phyloP scores from a whole-genome alignment of 352 stramenopile genomes.

The Phytophthora idaei region DNA sequence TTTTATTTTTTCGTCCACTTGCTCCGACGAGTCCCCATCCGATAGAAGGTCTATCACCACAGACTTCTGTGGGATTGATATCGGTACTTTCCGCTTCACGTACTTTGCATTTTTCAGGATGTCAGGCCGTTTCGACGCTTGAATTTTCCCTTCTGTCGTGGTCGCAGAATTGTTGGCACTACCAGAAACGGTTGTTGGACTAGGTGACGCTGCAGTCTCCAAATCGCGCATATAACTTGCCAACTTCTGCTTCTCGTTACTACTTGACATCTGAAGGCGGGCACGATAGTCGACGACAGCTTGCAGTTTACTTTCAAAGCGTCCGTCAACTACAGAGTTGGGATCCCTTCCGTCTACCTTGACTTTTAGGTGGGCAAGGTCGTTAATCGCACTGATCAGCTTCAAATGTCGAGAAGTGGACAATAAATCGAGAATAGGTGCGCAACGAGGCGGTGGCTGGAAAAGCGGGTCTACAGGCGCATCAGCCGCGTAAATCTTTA shows the following conservation, averaged over 20 bases:
- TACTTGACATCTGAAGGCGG: conserved; percentile 72
- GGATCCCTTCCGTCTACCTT: conserved; percentile 34
- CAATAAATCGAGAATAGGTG: conserved; percentile 68
- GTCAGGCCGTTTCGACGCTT: conserved; percentile 7
- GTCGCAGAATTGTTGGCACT: background rate
- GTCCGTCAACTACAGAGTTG: conserved; percentile 28
- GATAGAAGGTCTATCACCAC: background rate
- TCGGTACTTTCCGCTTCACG: conserved; percentile 55
- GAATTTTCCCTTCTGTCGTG: conserved; percentile 7
- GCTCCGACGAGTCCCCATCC: conserved; percentile 3
- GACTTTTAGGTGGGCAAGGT: conserved; percentile 68
- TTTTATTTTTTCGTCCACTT: conserved; percentile 30
- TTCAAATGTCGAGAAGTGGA: conserved; percentile 78
- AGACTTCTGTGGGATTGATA: conserved; percentile 20
- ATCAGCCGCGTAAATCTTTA: conserved; percentile 68
- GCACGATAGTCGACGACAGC: conserved; percentile 74
- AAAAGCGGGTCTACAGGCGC: conserved; percentile 52
- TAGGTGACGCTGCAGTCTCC: conserved; percentile 16
- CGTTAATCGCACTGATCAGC: conserved; percentile 73
- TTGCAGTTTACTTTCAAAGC: conserved; percentile 68
- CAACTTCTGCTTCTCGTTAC: conserved; percentile 76
- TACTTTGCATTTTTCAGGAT: conserved; percentile 47
- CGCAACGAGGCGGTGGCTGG: conserved; percentile 55
- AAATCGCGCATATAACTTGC: conserved; percentile 46
- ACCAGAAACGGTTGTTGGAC: background rate